These are phyloP conservation scores for Pleurotus cornucopiae DNA, from an alignment of 768 basidiomycete genomes.

Conservation along the genomic window DNA sequence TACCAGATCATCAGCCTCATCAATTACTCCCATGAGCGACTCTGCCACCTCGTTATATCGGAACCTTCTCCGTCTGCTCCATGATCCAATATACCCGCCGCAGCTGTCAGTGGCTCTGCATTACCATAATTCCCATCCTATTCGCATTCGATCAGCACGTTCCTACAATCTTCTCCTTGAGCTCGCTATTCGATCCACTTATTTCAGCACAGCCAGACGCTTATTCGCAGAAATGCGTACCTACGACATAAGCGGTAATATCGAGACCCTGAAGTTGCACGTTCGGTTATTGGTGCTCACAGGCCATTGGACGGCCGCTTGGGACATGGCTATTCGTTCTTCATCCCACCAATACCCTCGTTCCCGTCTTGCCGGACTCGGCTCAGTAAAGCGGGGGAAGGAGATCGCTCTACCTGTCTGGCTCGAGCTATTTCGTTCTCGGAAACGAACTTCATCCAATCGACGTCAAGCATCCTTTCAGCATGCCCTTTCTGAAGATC, in stretches of 20 bases:
- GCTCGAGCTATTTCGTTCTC: conserved; percentile 61
- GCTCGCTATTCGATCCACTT: conserved; percentile 47
- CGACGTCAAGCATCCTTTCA: conserved; percentile 20
- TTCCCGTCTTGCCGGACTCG: conserved; percentile 1
- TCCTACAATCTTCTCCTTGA: conserved; percentile 43
- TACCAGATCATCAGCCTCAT: not conserved
- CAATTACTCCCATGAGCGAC: not conserved
- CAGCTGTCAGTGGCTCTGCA: conserved; percentile 36
- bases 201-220: conserved; percentile 39
- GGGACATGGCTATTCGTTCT: conserved; percentile 28
- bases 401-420: conserved; percentile 26
- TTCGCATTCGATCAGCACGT: conserved; percentile 30
- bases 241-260: conserved; percentile 36
- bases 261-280: conserved; percentile 54
- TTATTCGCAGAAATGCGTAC: conserved; percentile 46
- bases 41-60: conserved; percentile 27
- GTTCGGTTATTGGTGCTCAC: conserved; percentile 53
- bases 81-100: conserved; percentile 22
- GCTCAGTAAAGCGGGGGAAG: conserved; percentile 1
- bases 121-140: conserved; percentile 38
- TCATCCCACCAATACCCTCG: not conserved
- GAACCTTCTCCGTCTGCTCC: conserved; percentile 37
- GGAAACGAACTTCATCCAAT: conserved; percentile 39
- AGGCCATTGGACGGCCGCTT: conserved; percentile 57
- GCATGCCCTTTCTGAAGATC: not conserved